These are phyloP conservation scores for Boletus speciosus DNA, from an alignment of 768 basidiomycete genomes.

Conservation along the genomic window DNA sequence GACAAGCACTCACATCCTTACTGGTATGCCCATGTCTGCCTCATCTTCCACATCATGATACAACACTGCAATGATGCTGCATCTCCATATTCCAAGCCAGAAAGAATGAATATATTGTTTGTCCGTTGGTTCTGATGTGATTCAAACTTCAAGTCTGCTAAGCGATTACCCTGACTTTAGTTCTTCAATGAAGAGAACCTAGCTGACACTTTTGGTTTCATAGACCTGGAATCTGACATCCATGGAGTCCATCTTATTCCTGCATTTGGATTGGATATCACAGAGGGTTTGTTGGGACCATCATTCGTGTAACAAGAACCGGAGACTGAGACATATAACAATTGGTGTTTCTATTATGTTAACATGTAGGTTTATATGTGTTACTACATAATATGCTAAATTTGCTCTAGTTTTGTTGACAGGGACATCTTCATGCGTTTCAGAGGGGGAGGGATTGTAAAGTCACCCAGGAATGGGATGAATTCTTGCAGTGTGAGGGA, in stretches of 20 bases:
- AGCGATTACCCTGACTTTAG: too few relatives aligned
- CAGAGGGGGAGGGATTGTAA: not conserved
- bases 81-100: too few relatives aligned
- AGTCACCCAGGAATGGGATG: slow-evolving; percentile 10
- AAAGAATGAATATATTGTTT: too few relatives aligned
- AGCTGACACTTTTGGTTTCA: too few relatives aligned
- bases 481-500: not conserved
- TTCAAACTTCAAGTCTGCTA: too few relatives aligned
- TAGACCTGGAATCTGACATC: too few relatives aligned
- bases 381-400: not conserved
- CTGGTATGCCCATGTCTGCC: slow-evolving; percentile 32
- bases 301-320: too few relatives aligned
- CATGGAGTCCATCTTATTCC: not conserved
- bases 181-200: too few relatives aligned
- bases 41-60: slow-evolving; percentile 4
- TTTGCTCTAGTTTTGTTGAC: not conserved
- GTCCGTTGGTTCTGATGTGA: too few relatives aligned
- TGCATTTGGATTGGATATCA: too few relatives aligned
- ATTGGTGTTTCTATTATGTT: slow-evolving; percentile 31
- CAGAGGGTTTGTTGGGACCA: too few relatives aligned
- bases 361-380: not conserved
- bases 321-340: not conserved
- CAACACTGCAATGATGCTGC: too few relatives aligned
- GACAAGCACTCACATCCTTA: slow-evolving; percentile 31
- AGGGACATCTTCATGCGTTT: not conserved